phyloP scores from a whole-genome alignment of 1,284 basidiomycete species.

The Tylopilus sp. region DNA sequence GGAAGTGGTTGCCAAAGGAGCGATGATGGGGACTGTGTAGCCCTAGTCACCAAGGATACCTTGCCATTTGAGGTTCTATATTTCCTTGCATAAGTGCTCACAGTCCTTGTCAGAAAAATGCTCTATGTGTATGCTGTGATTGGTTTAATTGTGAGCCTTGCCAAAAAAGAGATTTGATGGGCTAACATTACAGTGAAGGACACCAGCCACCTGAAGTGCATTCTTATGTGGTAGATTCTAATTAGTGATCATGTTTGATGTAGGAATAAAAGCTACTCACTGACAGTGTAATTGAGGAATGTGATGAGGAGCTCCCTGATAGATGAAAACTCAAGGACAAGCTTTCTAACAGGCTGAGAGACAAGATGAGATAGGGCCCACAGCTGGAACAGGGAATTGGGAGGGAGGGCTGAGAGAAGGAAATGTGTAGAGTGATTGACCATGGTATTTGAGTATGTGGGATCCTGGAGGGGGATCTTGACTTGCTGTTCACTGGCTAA shows the following conservation, averaged over 20 bases:
- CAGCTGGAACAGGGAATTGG: neutral
- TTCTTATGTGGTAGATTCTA: constrained; percentile 4
- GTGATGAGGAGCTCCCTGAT: constrained; percentile 2
- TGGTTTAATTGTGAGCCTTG: neutral
- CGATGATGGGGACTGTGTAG: neutral
- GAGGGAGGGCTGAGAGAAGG: neutral
- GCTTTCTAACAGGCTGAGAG: neutral
- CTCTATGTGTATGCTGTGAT: neutral
- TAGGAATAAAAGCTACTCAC: neutral
- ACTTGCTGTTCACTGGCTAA: constrained; percentile 20
- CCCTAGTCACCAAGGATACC: constrained; percentile 17
- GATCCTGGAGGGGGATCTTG: neutral
- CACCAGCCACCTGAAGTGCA: neutral
- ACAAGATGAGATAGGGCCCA: neutral
- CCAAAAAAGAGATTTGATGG: constrained; percentile 2
- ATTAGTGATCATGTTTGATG: neutral
- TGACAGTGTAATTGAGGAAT: constrained; percentile 7
- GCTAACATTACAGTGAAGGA: constrained; percentile 17
- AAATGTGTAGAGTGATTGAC: constrained; percentile 5
- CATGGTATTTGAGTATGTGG: neutral
- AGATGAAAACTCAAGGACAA: constrained; percentile 4
- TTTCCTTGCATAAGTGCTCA: neutral
- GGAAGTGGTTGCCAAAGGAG: neutral
- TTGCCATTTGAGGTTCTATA: neutral
- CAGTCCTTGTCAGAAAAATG: neutral